Evolutionary conservation across 768 basidiomycete genomes (phyloP), one percentile per base, ranked within the genome.

Genomic region (Auricularia sp.): DNA sequence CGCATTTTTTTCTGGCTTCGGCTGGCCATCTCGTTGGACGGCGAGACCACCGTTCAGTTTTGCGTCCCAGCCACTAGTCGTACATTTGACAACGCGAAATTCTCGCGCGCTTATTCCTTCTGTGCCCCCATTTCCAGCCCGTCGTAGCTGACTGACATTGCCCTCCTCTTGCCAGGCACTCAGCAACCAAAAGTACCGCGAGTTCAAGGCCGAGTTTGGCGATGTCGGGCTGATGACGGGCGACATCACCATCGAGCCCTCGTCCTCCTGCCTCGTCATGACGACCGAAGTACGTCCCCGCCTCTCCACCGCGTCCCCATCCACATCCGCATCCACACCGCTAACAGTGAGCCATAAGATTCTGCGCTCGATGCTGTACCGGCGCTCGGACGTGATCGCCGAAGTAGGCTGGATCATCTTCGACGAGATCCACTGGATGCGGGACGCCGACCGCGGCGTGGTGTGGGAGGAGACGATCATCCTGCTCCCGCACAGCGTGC

Each of bases 351-450:
- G 35, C 65, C 12, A 23, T 35, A 67, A 98, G 94, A 98, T 99
- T 86, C 75, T 99, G 62, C 87, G 97, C 21, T 98, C 95, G 3
- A 99, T 99, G 96, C 79, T 99, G 34, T 99, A 99, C 72, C 88
- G 97, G 63, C 97, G 97, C 44, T 98, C 94, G 3, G 97, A 99
- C 78, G 89, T 99, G 68, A 95, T 98, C 90, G 91, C 97, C 64
- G 97, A 99, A 79, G 96, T 99, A n/a, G 94, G 95, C 1, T 99
- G 97, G 97, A 96, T 98, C 64, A 86, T 99, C 68, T 99, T 98
- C 74, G 97, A 99, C 73, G 97, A 99, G 77, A 97, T 99, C 66
- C 97, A 99, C 73, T 99, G 98, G 77, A 99, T 98, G 97, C 88
- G 97, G 66, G 97, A 98, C 79, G 35, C 67, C 79, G 97, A 99